phyloP scores from a whole-genome alignment of 2,329 filamentous ascomycete genomes.

The Mollisiaceae sp. region DNA sequence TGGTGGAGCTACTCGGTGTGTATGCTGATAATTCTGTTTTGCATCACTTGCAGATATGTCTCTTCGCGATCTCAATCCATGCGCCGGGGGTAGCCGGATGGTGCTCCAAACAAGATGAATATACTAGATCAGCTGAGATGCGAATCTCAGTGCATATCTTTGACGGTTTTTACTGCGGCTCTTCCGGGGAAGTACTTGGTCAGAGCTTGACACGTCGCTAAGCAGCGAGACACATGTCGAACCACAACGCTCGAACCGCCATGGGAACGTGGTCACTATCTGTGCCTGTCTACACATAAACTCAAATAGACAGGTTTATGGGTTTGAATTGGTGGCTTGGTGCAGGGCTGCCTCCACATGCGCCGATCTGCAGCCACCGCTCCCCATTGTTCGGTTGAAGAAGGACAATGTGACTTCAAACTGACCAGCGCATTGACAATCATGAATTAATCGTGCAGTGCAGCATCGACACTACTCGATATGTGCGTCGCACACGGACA shows the following conservation, averaged over 20 bases:
- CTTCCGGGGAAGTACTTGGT: not conserved
- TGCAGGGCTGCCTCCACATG: not conserved
- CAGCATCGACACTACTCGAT: not conserved
- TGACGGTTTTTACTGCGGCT: not conserved
- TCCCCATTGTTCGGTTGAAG: not conserved
- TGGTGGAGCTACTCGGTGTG: constrained; percentile 1
- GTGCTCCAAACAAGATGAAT: not conserved
- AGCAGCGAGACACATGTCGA: not conserved
- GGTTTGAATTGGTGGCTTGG: not conserved
- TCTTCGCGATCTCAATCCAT: not conserved
- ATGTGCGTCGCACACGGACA: not conserved
- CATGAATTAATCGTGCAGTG: not conserved
- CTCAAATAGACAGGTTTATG: not conserved
- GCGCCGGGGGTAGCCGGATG: not conserved
- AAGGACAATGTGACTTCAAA: not conserved
- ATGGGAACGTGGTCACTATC: not conserved
- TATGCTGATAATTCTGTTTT: not conserved
- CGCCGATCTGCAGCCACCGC: not conserved
- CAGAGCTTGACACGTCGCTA: not conserved
- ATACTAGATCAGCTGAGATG: not conserved
- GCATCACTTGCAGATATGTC: not conserved
- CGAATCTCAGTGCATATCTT: not conserved
- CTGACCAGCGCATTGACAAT: not conserved
- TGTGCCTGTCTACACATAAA: not conserved
- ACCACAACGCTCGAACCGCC: not conserved